Evolutionary conservation across 768 basidiomycete species (phyloP), one percentile per base, ranked within the genome.

Genomic region (Tremella yokohamensis): DNA sequence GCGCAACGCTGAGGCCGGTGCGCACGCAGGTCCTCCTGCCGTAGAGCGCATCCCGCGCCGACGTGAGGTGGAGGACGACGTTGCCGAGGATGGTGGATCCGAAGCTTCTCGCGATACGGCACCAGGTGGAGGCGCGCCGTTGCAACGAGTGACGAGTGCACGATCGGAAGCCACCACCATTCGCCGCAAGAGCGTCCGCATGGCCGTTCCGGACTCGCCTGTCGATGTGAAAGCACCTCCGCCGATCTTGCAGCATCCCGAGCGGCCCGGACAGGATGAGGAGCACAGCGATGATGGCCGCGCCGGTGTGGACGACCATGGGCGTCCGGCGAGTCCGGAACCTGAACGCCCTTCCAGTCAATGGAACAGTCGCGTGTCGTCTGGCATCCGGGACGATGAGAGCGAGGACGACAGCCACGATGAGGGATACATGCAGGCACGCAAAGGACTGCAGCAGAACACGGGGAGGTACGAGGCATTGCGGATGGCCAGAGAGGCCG

Each of bases 141-240:
- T 29, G 4, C 20, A 16, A 13, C 25, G 13, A 26, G 50, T 16
- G 18, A 40, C 47, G 49, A 54, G 49, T 53, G 39, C 6, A 22
- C 38, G 37, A 39, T 22, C 45, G 55, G 51, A n/a, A 40, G 49
- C 34, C 50, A 62, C 42, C 48, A 50, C 45, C 53, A n/a, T 40
- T 16, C 54, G 72, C 40, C 38, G 72, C 29, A 76, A 76, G 53
- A 65, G 63, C 3, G 75, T 76, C 2, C 49, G 75, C 20, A 74
- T 76, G 65, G 63, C 59, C 15, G 70, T 69, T 15, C 75, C 75
- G 3, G 73, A 70, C 52, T 70, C 75, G 12, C 70, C 68, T 8
- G 53, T 47, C 4, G 48, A 60, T 8, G 53, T 60, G n/a, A 50
- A 57, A 11, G 57, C 63, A 12, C 61, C 63, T 13, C 50, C 45